A percentile compares a stretch with the other conserved stretches of the same genome.
phyloP scores from a whole-genome alignment of 208 protist genomes.

The Leptomonas pyrrhocoris region DNA sequence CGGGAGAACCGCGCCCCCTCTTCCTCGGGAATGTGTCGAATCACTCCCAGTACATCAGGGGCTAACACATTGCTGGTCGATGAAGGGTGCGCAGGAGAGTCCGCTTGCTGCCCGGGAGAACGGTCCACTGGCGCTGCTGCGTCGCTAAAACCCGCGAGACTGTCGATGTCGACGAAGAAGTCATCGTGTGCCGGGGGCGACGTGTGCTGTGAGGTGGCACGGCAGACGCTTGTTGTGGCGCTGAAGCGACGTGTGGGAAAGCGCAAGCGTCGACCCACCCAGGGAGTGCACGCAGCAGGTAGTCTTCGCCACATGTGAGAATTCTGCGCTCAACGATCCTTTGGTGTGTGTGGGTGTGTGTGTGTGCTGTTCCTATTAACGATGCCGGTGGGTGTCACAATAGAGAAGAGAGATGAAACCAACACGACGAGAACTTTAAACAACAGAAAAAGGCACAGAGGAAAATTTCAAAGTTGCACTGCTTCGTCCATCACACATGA shows the following conservation, averaged over 20 bases:
- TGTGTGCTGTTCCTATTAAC: no score
- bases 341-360: no score
- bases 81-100: not conserved
- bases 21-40: constrained; percentile 26
- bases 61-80: not conserved
- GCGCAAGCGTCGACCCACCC: not conserved
- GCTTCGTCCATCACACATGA: no score
- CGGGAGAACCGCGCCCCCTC: constrained; percentile 58
- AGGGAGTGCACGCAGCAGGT: not conserved
- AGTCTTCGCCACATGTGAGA: constrained; percentile 5
- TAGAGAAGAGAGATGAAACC: no score
- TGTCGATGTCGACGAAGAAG: constrained; percentile 66
- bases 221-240: not conserved
- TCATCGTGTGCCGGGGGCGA: constrained; percentile 16
- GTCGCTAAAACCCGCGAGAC: constrained; percentile 14
- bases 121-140: not conserved
- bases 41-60: constrained; percentile 47
- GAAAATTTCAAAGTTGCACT: no score
- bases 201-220: not conserved
- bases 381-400: no score
- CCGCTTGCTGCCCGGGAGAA: not conserved
- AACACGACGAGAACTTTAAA: no score
- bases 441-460: no score
- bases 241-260: not conserved
- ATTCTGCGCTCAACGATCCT: no score